A percentile compares a stretch with the other conserved stretches of the same genome.
These are phyloP conservation scores for Vitis riparia DNA, from an alignment of 164 flowering plant species.

Conservation along the genomic window DNA sequence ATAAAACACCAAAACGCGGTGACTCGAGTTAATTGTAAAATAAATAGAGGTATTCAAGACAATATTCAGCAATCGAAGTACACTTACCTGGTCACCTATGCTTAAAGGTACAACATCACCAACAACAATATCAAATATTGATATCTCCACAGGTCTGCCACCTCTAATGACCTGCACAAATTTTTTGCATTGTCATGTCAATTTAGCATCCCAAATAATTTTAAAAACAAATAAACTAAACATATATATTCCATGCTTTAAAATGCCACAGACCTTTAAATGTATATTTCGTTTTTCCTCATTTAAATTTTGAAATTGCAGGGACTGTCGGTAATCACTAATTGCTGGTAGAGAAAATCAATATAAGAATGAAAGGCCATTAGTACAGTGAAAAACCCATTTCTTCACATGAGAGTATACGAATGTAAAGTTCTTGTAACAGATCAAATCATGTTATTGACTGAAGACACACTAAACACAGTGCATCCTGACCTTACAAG, in stretches of 20 bases:
- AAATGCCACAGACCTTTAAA: conserved; percentile 59
- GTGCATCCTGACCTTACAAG: no score
- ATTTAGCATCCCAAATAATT: neutral
- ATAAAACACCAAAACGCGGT: neutral
- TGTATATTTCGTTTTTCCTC: conserved; percentile 90
- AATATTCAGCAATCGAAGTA: neutral
- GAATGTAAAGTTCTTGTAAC: no score
- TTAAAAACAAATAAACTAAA: neutral
- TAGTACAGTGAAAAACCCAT: neutral
- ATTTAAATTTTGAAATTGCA: conserved; percentile 87
- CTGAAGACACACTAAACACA: no score
- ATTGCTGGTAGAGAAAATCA: conserved; percentile 44
- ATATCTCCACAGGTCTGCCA: conserved; percentile 67
- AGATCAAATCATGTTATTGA: no score
- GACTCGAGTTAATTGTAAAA: neutral
- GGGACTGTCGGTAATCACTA: conserved; percentile 94
- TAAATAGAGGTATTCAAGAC: no score
- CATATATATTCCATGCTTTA: neutral
- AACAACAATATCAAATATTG: conserved; percentile 94
- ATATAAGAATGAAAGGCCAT: neutral
- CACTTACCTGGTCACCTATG: conserved; percentile 89
- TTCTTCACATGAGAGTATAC: neutral
- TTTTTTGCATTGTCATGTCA: neutral
- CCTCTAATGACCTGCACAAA: conserved; percentile 69
- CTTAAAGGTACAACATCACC: conserved; percentile 93